Conservation (phyloP, 2,329 filamentous ascomycete species). For the Magnaporthiopsis rhizophila region DNA sequence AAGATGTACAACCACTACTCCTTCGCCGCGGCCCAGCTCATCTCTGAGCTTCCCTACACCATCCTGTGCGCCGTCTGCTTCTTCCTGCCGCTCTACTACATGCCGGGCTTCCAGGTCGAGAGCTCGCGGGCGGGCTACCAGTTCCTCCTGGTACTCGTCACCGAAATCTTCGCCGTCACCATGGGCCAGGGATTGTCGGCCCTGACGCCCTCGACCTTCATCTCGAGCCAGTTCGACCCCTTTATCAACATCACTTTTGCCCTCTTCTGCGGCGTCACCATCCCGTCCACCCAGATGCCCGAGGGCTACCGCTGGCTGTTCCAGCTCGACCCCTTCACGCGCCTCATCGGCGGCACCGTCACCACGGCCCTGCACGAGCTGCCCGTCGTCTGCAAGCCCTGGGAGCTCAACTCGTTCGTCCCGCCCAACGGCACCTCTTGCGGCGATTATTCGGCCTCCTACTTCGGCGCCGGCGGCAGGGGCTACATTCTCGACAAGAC, state of each 20-base stretch:
- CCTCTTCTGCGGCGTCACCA: constrained; percentile 81
- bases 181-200: constrained; percentile 70
- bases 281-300: constrained; percentile 70
- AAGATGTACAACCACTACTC: constrained; percentile 81
- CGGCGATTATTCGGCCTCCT: constrained; percentile 65
- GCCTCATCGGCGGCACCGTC: constrained; percentile 72
- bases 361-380: constrained; percentile 66
- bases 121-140: constrained; percentile 70
- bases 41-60: constrained; percentile 79
- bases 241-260: constrained; percentile 76
- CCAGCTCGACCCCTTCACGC: constrained; percentile 75
- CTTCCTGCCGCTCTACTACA: constrained; percentile 78
- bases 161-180: constrained; percentile 76
- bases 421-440: constrained; percentile 60
- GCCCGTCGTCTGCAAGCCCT: constrained; percentile 49
- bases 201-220: constrained; percentile 69
- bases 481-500: constrained; percentile 63
- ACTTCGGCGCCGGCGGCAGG: constrained; percentile 58
- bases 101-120: constrained; percentile 62
- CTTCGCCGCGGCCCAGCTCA: constrained; percentile 69
- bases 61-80: constrained; percentile 72
- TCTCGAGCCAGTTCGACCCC: constrained; percentile 72
- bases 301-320: constrained; percentile 79
- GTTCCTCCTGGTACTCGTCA: constrained; percentile 77
- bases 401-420: constrained; percentile 61